Percentiles rank a stretch among this genome's conserved stretches.
These are phyloP conservation scores for Aspergillus nomiae DNA, from an alignment of 2,329 filamentous ascomycete species.

Conservation along the genomic window DNA sequence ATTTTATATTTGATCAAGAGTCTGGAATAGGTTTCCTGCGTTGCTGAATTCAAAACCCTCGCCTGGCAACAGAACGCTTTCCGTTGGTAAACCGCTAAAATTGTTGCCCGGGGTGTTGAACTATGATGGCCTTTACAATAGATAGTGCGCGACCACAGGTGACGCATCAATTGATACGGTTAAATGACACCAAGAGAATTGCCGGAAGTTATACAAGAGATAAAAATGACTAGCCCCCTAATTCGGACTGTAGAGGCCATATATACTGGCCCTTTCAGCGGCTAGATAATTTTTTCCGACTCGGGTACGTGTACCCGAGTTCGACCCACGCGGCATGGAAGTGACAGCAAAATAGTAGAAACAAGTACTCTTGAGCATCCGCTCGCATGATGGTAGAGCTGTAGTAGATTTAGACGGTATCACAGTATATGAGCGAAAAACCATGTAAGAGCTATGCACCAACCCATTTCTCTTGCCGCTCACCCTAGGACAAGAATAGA, in stretches of 20 bases:
- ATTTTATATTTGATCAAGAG: background rate
- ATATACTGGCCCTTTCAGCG: background rate
- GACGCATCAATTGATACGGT: background rate
- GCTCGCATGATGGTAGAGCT: background rate
- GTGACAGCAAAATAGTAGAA: background rate
- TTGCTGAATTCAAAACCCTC: background rate
- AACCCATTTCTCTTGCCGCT: background rate
- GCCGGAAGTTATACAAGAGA: background rate
- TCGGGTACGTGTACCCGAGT: slow-evolving; percentile 10
- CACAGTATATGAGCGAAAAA: background rate
- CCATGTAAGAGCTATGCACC: background rate
- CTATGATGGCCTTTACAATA: background rate
- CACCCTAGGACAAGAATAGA: background rate
- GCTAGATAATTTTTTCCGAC: background rate
- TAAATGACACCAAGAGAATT: background rate
- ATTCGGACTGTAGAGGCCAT: background rate
- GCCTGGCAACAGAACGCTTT: background rate
- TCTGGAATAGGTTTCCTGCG: background rate
- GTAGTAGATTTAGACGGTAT: background rate
- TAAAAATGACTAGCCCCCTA: background rate
- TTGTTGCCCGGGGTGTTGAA: background rate
- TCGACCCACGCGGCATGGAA: background rate
- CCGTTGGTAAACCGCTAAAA: background rate
- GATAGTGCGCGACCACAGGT: background rate
- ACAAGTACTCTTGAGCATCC: background rate